Base-by-base conservation (phyloP, 2,329 filamentous ascomycete genomes). In the Penicillium olsonii region DNA sequence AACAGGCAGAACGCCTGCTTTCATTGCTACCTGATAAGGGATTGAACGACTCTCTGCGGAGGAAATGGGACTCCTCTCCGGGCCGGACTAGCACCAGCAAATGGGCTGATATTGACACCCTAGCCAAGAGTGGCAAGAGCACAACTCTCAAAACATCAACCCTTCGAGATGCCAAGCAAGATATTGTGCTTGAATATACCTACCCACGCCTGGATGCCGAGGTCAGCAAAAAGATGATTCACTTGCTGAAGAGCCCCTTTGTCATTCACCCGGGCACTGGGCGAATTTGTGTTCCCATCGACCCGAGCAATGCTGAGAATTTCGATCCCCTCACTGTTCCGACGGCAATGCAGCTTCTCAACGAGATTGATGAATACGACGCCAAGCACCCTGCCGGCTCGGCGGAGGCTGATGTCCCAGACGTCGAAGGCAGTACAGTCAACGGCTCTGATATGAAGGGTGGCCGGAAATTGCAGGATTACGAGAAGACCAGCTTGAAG, bases 201-300 rank as follows among this genome's bases (percentile, higher is more conserved):
- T 99, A 99, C 71, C 94, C 94, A 3, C 87, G 94, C 33, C 87
- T 99, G 46, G 94, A 99, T 78, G 92, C 94, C 54, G 91, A 96
- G 71, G 94, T 99, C 68, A 94, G 88, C 67, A 97, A 97, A 78
- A 96, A 96, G 69, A 84, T 95, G 49, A 97, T 96, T 75, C 94
- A 99, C 80, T 84, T 99, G 80, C 85, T 99, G 61, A 99, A 99
- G 70, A 92, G 87, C 54, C 94, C 94, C 0, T 99, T 99, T 66
- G 92, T 96, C 53, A 87, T 99, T 31, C 94, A 99, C 68, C 94
- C 94, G 0, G 91, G 91, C 15, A 99, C 94, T 0, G 92, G 94
- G 1, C 78, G 92, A 46, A 90, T 99, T 6, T 99, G 94, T 75
- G 94, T 99, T 43, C 94, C 94, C 2, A 97, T 99, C 63, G 89